These are phyloP conservation scores for Penicillium malachiteum DNA, from an alignment of 495 filamentous ascomycete genomes.

Conservation along the genomic window DNA sequence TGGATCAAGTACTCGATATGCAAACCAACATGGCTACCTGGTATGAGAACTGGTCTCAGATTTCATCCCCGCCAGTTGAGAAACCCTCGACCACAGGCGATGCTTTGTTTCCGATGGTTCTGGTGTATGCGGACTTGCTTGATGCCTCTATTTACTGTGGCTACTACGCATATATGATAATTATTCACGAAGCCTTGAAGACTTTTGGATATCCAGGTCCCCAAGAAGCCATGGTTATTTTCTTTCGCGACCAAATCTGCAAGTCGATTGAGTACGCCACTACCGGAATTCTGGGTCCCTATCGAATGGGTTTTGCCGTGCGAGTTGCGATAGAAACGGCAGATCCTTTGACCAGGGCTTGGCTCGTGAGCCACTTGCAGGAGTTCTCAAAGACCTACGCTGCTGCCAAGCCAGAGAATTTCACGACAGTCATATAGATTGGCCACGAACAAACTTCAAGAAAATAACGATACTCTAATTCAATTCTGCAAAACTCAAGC, in stretches of 20 bases:
- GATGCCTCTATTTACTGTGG: conserved; percentile 27
- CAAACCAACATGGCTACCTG: conserved; percentile 21
- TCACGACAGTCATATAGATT: background rate
- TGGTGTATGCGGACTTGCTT: conserved; percentile 27
- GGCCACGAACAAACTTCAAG: background rate
- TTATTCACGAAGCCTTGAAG: conserved; percentile 31
- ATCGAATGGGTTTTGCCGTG: conserved; percentile 32
- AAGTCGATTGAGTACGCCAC: conserved; percentile 34
- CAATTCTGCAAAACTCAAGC: no score
- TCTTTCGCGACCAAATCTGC: conserved; percentile 38
- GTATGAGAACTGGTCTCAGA: conserved; percentile 25
- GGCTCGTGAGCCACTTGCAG: conserved; percentile 27
- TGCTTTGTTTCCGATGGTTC: conserved; percentile 22
- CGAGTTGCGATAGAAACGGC: conserved; percentile 33
- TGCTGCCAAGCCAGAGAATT: conserved; percentile 23
- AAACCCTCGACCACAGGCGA: conserved; percentile 21
- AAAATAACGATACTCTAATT: no score
- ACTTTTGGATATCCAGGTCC: conserved; percentile 27
- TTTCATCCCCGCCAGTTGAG: conserved; percentile 24
- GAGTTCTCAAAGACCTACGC: conserved; percentile 31
- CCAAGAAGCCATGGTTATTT: conserved; percentile 25
- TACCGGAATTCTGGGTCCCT: conserved; percentile 32
- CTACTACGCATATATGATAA: conserved; percentile 35
- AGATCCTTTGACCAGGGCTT: conserved; percentile 25
- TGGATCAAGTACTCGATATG: conserved; percentile 23